phyloP scores from a whole-genome alignment of 768 basidiomycete species.

The Mycena latifolia region DNA sequence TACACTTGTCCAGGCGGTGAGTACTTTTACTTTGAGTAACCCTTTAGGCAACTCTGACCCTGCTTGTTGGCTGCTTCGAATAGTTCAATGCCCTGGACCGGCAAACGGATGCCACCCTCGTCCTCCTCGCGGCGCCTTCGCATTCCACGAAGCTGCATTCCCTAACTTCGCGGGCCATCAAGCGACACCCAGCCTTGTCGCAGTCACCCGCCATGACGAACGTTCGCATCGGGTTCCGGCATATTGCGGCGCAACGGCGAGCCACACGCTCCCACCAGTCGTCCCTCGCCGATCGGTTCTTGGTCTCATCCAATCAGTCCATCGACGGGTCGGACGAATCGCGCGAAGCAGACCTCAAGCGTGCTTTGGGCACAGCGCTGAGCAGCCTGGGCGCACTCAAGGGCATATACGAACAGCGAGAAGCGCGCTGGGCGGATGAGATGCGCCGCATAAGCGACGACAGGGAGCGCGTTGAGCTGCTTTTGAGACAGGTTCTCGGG shows the following conservation, averaged over 20 bases:
- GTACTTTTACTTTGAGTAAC: constrained; percentile 39
- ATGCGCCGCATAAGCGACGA: constrained; percentile 76
- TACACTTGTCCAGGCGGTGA: constrained; percentile 76
- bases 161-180: constrained; percentile 76
- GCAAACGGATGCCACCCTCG: constrained; percentile 84
- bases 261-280: constrained; percentile 56
- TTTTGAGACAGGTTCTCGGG: constrained; percentile 74
- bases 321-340: constrained; percentile 70
- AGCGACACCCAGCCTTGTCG: constrained; percentile 62
- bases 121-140: constrained; percentile 80
- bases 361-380: constrained; percentile 75
- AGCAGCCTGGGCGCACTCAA: constrained; percentile 75
- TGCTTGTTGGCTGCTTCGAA: constrained; percentile 31
- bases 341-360: constrained; percentile 74
- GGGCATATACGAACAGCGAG: constrained; percentile 75
- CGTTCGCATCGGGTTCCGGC: constrained; percentile 70
- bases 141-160: constrained; percentile 76
- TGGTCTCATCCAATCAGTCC: constrained; percentile 55
- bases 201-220: constrained; percentile 63
- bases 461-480: constrained; percentile 72
- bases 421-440: constrained; percentile 78
- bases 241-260: constrained; percentile 69
- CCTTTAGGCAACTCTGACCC: constrained; percentile 49
- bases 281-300: constrained; percentile 62
- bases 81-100: constrained; percentile 86